phyloP scores from a whole-genome alignment of 495 filamentous ascomycete genomes.

The Xylaria venustula region DNA sequence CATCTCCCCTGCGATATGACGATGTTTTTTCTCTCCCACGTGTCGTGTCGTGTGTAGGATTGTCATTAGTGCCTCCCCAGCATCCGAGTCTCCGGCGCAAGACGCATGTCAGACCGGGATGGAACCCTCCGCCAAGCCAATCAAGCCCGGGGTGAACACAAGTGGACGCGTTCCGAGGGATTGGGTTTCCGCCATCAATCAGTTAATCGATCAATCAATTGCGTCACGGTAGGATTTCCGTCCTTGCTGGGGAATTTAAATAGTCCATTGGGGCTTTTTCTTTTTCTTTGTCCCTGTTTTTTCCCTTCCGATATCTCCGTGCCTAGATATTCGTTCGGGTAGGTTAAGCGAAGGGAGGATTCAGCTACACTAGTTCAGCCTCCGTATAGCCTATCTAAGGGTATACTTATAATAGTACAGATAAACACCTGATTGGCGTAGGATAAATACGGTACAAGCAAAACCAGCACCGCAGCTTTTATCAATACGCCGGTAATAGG shows the following conservation, averaged over 20 bases:
- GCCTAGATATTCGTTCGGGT: too few species aligned
- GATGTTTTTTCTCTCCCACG: background rate
- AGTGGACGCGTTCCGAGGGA: slow-evolving; percentile 1
- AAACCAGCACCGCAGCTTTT: background rate
- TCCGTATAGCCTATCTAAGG: background rate
- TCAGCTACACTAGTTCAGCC: background rate
- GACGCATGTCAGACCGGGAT: slow-evolving; percentile 10
- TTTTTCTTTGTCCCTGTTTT: too few species aligned
- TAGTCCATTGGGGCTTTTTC: background rate
- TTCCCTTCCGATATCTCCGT: too few species aligned
- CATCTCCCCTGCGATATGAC: background rate
- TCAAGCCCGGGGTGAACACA: background rate
- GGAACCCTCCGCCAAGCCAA: slow-evolving; percentile 4
- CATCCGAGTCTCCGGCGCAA: slow-evolving; percentile 6
- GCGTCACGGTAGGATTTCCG: background rate
- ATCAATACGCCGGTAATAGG: too few species aligned
- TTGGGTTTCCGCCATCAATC: background rate
- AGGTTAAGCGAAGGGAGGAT: background rate
- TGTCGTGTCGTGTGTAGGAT: background rate
- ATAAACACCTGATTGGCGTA: background rate
- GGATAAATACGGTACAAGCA: background rate
- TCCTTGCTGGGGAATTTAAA: background rate
- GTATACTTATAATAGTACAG: background rate
- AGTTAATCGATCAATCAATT: background rate
- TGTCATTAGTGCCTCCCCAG: too few species aligned